Percentiles rank a stretch among this genome's conserved stretches.
Conservation (phyloP, 2,329 filamentous ascomycete species). For the Calonectria montana region DNA sequence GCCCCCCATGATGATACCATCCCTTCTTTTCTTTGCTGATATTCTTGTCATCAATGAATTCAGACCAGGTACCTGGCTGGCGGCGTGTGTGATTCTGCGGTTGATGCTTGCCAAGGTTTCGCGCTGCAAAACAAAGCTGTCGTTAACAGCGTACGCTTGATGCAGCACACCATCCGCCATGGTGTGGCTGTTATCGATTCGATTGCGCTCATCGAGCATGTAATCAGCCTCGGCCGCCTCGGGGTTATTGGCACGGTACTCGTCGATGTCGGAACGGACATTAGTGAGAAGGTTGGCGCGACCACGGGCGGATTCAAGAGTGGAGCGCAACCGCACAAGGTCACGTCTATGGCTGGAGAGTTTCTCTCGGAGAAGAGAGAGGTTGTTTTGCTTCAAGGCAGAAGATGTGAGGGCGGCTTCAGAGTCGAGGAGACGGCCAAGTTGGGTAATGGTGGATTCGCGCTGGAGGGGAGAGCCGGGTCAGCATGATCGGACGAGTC, state of each 20-base stretch:
- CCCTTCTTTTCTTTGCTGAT: slow-evolving; percentile 92
- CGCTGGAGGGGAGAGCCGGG: slow-evolving; percentile 65
- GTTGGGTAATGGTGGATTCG: slow-evolving; percentile 82
- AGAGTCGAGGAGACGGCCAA: slow-evolving; percentile 90
- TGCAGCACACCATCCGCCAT: slow-evolving; percentile 91
- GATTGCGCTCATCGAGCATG: slow-evolving; percentile 90
- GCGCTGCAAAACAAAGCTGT: slow-evolving; percentile 87
- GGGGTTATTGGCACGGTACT: slow-evolving; percentile 86
- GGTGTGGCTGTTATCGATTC: slow-evolving; percentile 89
- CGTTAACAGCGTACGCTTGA: slow-evolving; percentile 96
- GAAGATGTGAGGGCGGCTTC: slow-evolving; percentile 89
- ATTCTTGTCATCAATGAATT: slow-evolving; percentile 94
- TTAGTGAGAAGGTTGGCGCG: slow-evolving; percentile 90
- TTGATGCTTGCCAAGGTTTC: slow-evolving; percentile 92
- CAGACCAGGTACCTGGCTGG: slow-evolving; percentile 91
- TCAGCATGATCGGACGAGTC: slow-evolving; percentile 22
- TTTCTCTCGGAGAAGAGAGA: slow-evolving; percentile 90
- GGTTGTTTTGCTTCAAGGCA: slow-evolving; percentile 96
- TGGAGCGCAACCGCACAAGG: slow-evolving; percentile 77
- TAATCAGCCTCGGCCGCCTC: slow-evolving; percentile 91
- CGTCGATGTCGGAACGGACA: slow-evolving; percentile 91
- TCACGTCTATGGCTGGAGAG: slow-evolving; percentile 88
- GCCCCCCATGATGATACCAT: slow-evolving; percentile 90
- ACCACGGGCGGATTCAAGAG: slow-evolving; percentile 82
- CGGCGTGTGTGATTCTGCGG: slow-evolving; percentile 87